phyloP scores from a whole-genome alignment of 805 yeast species.

The Candida namnaoensis region DNA sequence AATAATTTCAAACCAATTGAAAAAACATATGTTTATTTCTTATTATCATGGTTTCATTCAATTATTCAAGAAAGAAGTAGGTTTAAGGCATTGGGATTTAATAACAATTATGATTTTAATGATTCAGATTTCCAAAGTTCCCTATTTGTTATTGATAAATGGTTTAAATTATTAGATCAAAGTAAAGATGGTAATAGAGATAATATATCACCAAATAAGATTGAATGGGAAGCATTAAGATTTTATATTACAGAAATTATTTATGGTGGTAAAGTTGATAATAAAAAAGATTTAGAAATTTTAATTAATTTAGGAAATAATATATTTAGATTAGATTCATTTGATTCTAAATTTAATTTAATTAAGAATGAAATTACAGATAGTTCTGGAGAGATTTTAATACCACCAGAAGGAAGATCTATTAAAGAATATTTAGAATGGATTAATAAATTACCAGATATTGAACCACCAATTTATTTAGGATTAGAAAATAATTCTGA shows the following conservation, averaged over 20 bases:
- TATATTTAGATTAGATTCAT: constrained; percentile 31
- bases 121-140: constrained; percentile 61
- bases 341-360: constrained; percentile 33
- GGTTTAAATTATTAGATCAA: constrained; percentile 24
- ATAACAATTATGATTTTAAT: constrained; percentile 55
- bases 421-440: constrained; percentile 31
- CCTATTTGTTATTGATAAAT: constrained; percentile 29
- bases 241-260: constrained; percentile 43
- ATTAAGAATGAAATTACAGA: constrained; percentile 18
- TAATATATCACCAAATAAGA: constrained; percentile 33
- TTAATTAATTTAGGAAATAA: constrained; percentile 25
- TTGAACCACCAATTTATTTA: constrained; percentile 44
- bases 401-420: constrained; percentile 40
- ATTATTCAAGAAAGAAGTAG: constrained; percentile 49
- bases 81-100: constrained; percentile 57
- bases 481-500: constrained; percentile 39
- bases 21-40: constrained; percentile 36
- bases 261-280: constrained; percentile 58
- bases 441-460: constrained; percentile 45
- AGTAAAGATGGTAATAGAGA: constrained; percentile 5
- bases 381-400: constrained; percentile 12
- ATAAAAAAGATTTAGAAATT: constrained; percentile 27
- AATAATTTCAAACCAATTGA: constrained; percentile 27
- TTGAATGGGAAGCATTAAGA: constrained; percentile 48
- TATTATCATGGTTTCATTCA: constrained; percentile 66